Base-by-base conservation (phyloP, 2,329 filamentous ascomycete species). In the Talaromyces funiculosus region DNA sequence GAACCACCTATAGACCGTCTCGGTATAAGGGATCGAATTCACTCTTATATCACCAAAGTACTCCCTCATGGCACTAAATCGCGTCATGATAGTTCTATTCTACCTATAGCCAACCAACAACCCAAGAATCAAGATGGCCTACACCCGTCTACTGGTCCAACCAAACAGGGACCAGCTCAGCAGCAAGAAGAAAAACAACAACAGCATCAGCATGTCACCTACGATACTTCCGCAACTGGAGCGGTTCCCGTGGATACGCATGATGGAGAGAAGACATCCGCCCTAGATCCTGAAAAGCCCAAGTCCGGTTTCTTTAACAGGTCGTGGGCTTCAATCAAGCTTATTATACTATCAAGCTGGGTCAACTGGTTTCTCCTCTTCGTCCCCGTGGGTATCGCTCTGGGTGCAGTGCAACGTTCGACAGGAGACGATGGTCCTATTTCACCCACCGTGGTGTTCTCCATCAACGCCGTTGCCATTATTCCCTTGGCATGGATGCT, bases 391-490 rank as follows among this genome's bases (percentile, higher is more conserved):
- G 70, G 69, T 56, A 70, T 73, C 53, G 65, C 67, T 51, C 51
- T 72, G 2, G 69, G 71, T n/a, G 66, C 67, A 9, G 47, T 70
- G 10, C 57, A 67, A 47, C 63, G 61, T 6, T 58, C 53, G 16
- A 62, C 62, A 61, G 66, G 66, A 6, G 51, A 67, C 10, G 35
- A 66, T 16, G 63, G 63, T 10, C 62, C 65, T 1, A 69, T 82
- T 60, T 79, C 80, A 53, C 82, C 85, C 29, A 86, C 81, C 53
- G 77, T 87, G 57, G 77, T 88, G 59, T 90, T 90, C 71, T 85
- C 81, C 62, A 80, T 90, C 75, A 90, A 90, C 72, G 85, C 85
- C 60, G 77, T 90, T 66, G 87, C 87, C 68, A 88, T 90, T 68
- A 82, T 90, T 59, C 87, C 88, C 24, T 79, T 90, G 60, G 87